These are phyloP conservation scores for Alternaria sp. DNA, from an alignment of 2,329 filamentous ascomycete genomes.

Conservation along the genomic window DNA sequence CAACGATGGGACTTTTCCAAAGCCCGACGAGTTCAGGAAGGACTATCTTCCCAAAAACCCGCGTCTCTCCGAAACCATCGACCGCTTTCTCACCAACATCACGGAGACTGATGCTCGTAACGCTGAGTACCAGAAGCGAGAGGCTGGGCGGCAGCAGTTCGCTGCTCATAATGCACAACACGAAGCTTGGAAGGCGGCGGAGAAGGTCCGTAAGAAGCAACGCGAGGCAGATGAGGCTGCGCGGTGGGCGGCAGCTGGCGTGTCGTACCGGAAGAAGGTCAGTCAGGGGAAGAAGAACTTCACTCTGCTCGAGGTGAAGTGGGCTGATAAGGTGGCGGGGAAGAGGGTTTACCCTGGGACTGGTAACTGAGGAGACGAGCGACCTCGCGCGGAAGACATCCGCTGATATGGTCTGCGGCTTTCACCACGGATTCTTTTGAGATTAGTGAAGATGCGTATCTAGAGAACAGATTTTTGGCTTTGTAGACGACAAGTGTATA, in stretches of 20 bases:
- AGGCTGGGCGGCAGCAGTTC: background rate
- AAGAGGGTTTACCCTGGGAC: background rate
- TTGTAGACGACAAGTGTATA: background rate
- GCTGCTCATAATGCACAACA: background rate
- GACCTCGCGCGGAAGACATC: background rate
- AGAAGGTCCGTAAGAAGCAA: background rate
- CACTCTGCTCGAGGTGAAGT: background rate
- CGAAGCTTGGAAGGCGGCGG: background rate
- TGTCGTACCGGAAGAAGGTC: slow-evolving; percentile 1
- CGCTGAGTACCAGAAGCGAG: background rate
- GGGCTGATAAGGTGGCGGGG: background rate
- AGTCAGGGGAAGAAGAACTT: background rate
- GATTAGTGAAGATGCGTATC: background rate
- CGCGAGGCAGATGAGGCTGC: background rate
- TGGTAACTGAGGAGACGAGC: background rate
- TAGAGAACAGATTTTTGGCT: too few species aligned
- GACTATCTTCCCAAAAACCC: background rate
- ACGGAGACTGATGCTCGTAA: background rate
- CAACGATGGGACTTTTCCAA: background rate
- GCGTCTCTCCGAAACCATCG: background rate
- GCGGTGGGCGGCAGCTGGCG: background rate
- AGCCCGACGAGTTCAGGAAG: background rate
- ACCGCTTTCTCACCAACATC: background rate
- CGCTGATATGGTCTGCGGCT: background rate
- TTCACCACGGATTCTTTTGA: background rate